These are phyloP conservation scores for Hypericum perforatum DNA, from an alignment of 345 rosid species.

Conservation along the genomic window DNA sequence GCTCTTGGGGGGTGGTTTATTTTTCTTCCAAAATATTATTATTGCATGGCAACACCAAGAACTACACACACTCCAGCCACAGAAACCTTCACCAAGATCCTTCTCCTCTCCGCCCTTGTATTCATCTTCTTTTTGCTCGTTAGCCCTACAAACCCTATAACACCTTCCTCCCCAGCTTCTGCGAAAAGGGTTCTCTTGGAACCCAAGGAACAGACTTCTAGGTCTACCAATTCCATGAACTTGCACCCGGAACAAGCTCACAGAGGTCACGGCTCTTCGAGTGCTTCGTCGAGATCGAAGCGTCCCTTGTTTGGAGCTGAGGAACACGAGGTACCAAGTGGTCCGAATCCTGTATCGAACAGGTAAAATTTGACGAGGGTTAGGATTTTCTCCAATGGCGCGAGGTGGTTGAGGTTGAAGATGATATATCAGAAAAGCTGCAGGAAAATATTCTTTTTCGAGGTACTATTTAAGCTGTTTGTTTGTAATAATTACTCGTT, in stretches of 20 bases:
- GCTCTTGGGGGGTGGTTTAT: conserved; percentile 77
- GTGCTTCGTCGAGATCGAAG: conserved; percentile 16
- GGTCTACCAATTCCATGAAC: conserved; percentile 25
- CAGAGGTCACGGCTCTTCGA: conserved; percentile 11
- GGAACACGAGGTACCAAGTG: conserved; percentile 86
- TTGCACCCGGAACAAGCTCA: conserved; percentile 28
- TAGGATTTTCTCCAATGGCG: too few relatives aligned
- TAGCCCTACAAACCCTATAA: conserved; percentile 10
- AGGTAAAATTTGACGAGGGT: not conserved
- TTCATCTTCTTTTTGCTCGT: conserved; percentile 28
- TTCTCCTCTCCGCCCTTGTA: conserved; percentile 6
- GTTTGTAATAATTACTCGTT: too few relatives aligned
- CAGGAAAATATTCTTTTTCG: too few relatives aligned
- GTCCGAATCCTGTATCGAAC: conserved; percentile 90
- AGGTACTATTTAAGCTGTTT: too few relatives aligned
- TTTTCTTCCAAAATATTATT: conserved; percentile 21
- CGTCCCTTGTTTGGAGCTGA: conserved; percentile 34
- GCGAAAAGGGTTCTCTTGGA: conserved; percentile 44
- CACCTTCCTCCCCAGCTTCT: conserved; percentile 13
- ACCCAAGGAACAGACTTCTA: conserved; percentile 18
- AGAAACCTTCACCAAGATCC: conserved; percentile 29
- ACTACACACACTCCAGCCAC: conserved; percentile 15
- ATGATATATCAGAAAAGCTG: too few relatives aligned
- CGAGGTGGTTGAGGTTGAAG: too few relatives aligned
- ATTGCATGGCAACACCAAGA: conserved; percentile 74